phyloP scores from a whole-genome alignment of 179 eudicot species.

The Silene noctiflora region DNA sequence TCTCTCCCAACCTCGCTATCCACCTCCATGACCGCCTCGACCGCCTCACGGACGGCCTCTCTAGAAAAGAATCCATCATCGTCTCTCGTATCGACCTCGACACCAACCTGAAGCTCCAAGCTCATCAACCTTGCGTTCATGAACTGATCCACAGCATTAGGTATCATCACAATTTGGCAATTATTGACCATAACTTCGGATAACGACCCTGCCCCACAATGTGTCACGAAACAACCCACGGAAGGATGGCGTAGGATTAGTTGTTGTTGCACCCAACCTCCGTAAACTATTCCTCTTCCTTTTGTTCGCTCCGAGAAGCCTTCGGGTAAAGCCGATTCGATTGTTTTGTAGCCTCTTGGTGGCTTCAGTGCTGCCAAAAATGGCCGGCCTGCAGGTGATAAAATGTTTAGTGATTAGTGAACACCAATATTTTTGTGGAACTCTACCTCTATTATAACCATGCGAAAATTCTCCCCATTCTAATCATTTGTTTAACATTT shows the following conservation, averaged over 20 bases:
- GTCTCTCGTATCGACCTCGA: neutral
- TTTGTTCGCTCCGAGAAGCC: neutral
- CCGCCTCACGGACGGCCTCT: neutral
- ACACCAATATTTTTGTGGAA: too few relatives aligned
- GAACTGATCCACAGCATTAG: neutral
- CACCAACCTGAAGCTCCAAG: neutral
- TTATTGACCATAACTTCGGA: neutral
- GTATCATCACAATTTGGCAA: neutral
- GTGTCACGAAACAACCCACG: neutral
- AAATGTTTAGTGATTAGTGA: too few relatives aligned
- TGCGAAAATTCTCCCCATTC: too few relatives aligned
- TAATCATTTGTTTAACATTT: too few relatives aligned
- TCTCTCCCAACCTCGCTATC: neutral
- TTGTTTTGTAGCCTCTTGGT: neutral
- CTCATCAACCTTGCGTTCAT: neutral
- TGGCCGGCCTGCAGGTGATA: neutral
- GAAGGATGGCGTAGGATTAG: neutral
- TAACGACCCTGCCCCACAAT: neutral
- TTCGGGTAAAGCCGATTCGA: neutral
- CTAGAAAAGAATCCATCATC: neutral
- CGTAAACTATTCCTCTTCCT: neutral
- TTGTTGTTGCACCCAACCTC: neutral
- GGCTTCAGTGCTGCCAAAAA: neutral
- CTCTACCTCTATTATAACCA: too few relatives aligned
- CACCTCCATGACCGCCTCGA: neutral